Base-by-base conservation (phyloP, 2,329 filamentous ascomycete species). In the Cytospora chrysosperma region DNA sequence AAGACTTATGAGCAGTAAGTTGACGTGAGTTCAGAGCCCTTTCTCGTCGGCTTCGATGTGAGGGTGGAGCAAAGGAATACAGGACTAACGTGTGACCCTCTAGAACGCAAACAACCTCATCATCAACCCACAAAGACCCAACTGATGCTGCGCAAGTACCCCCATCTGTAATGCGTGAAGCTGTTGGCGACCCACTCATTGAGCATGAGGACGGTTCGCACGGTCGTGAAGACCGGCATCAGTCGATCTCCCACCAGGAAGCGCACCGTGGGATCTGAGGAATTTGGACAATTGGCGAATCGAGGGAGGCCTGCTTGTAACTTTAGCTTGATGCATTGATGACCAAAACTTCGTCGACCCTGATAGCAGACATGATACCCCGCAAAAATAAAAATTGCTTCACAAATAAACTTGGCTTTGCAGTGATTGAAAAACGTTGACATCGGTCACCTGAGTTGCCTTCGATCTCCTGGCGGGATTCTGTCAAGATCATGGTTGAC, bases 81-180 rank as follows among this genome's bases (percentile, higher is more conserved):
- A 12, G 21, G n/a, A 3, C 24, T 21, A 43, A 34, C 28, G 49
- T 21, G 17, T 26, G 7, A 56, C 27, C 40, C 26, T 34, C 30
- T 51, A n/a, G 12, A 13, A 54, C 52, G 53, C 54, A 6, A 57
- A 21, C 6, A 32, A 30, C 28, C n/a, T n/a, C n/a, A n/a, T 55
- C 43, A 8, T 3, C 64, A 7, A 59, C 61, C 47, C 61, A 69
- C 56, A 75, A 74, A 65, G 83, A 86, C 54, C 83, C 83, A 4
- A 81, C 77, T 21, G 84, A 86, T 66, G 83, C 84, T 1, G 75
- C 84, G 0, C 83, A 86, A 69, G 83, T 85, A 0, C 83, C 84
- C 1, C 84, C 84, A 6, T 86, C 83, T 2, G 78, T 82, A 0
- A 53, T 87, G 64, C 75, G 75, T 56, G 73, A 17, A 79, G 68